A percentile compares a stretch with the other conserved stretches of the same genome.
Conservation (phyloP, 805 yeast genomes). For the Schwanniomyces vanrijiae region DNA sequence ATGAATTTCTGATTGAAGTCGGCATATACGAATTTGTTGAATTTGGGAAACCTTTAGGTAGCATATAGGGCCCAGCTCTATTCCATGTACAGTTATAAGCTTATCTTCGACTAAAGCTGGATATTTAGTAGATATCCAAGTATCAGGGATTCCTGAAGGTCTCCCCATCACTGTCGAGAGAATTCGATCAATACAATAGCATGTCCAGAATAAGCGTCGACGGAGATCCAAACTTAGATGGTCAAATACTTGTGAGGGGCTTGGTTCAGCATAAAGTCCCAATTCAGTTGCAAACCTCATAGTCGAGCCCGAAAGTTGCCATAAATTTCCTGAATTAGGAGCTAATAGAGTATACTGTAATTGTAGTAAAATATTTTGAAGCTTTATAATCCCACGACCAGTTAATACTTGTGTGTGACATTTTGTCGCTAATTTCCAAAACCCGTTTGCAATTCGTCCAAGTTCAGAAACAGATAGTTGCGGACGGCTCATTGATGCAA, state of each 20-base stretch:
- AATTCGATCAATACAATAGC: slow-evolving; percentile 11
- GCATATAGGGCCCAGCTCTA: slow-evolving; percentile 8
- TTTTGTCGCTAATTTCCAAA: slow-evolving; percentile 12
- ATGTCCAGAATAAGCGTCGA: slow-evolving; percentile 12
- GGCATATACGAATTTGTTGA: slow-evolving; percentile 8
- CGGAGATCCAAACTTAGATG: slow-evolving; percentile 9
- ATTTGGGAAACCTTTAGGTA: slow-evolving; percentile 11
- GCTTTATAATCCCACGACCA: slow-evolving; percentile 9
- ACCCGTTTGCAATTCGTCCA: slow-evolving; percentile 10
- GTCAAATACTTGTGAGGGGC: slow-evolving; percentile 8
- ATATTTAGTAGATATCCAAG: slow-evolving; percentile 10
- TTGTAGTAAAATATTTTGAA: slow-evolving; percentile 9
- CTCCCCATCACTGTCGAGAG: slow-evolving; percentile 11
- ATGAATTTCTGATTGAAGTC: slow-evolving; percentile 12
- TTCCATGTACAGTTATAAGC: slow-evolving; percentile 7
- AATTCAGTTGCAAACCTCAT: slow-evolving; percentile 13
- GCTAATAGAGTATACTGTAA: slow-evolving; percentile 12
- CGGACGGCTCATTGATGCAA: slow-evolving; percentile 10
- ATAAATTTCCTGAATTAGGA: slow-evolving; percentile 12
- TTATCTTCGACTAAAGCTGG: slow-evolving; percentile 12
- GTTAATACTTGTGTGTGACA: not conserved
- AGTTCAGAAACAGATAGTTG: slow-evolving; percentile 12
- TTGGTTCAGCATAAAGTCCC: slow-evolving; percentile 12
- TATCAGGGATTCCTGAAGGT: slow-evolving; percentile 11
- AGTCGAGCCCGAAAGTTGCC: slow-evolving; percentile 14